Evolutionary conservation across 495 filamentous ascomycete species (phyloP), one percentile per base, ranked within the genome.

Genomic region (Lasiosphaeria miniovina): DNA sequence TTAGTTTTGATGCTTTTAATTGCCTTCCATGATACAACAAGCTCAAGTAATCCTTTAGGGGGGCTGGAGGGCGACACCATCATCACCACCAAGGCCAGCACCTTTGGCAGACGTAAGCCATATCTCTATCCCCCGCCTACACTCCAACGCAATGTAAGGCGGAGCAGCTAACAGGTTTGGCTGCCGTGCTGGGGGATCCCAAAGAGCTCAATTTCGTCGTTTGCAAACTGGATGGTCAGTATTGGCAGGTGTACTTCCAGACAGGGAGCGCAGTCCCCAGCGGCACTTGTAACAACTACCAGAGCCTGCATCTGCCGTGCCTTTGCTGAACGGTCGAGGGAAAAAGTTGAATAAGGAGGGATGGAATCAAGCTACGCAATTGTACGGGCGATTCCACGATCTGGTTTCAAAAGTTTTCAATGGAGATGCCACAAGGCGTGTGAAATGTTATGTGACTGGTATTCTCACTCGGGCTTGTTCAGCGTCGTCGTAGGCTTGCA

Each of bases 51-150:
- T n/a, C n/a, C n/a, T n/a, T n/a, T n/a, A n/a, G n/a, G n/a, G 79
- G 76, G 71, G 10, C 67, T 82, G 55, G 80, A 82, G 68, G 79
- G 79, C 6, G 80, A 82, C 62, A 83, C 80, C 11, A 77, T 82
- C 54, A 81, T 81, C 60, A 82, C 79, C 7, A 64, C 62, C 4
- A 68, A 65, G 41, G 72, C 66, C 31, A 80, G 76, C 61, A 66
- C 52, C 50, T 81, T 66, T 65, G 79, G 79, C 43, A 70, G 80
- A 60, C 75, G 72, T 75, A 56, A 66, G 71, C 24, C 24, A 24
- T 24, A 24, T 24, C 24, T 61, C 41, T 12, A 34, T 33, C 24
- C 49, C 38, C 38, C 38, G 12, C 43, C 7, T 14, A 46, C 43
- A 4, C 8, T 46, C 7, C 38, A 49, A 43, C 11, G 40, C 12